phyloP scores from a whole-genome alignment of 441 rosid genomes.

The Breynia disticha region DNA sequence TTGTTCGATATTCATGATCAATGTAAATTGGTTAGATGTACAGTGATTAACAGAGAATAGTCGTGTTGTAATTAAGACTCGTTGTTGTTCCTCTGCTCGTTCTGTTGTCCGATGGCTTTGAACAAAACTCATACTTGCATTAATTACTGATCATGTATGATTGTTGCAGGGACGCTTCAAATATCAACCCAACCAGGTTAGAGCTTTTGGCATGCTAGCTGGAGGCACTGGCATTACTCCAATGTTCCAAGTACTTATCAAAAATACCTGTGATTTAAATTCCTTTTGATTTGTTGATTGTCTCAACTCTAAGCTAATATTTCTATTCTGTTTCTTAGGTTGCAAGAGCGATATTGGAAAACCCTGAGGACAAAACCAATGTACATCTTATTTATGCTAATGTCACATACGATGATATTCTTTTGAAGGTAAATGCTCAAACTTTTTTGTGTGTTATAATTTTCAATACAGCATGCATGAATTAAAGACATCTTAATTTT shows the following conservation, averaged over 20 bases:
- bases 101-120: too few relatives aligned
- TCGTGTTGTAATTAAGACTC: too few relatives aligned
- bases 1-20: too few relatives aligned
- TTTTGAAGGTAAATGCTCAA: slow-evolving; percentile 46
- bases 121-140: too few relatives aligned
- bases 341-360: slow-evolving; percentile 76
- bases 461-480: not conserved
- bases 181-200: slow-evolving; percentile 75
- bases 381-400: slow-evolving; percentile 82
- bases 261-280: slow-evolving; percentile 1
- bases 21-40: too few relatives aligned
- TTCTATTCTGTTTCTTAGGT: slow-evolving; percentile 32
- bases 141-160: not conserved
- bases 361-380: slow-evolving; percentile 64
- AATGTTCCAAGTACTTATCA: slow-evolving; percentile 70
- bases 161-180: slow-evolving; percentile 67
- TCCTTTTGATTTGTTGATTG: not conserved
- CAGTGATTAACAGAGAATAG: too few relatives aligned
- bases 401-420: slow-evolving; percentile 73
- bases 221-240: slow-evolving; percentile 99
- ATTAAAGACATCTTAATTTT: not conserved
- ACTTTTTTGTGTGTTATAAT: not conserved
- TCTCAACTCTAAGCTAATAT: slow-evolving; percentile 5
- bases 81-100: not conserved
- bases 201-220: slow-evolving; percentile 87